Percentiles rank a stretch among this genome's conserved stretches.
Conservation (phyloP, 139 green algal species). For the Chlamydomonas sphaeroides region DNA sequence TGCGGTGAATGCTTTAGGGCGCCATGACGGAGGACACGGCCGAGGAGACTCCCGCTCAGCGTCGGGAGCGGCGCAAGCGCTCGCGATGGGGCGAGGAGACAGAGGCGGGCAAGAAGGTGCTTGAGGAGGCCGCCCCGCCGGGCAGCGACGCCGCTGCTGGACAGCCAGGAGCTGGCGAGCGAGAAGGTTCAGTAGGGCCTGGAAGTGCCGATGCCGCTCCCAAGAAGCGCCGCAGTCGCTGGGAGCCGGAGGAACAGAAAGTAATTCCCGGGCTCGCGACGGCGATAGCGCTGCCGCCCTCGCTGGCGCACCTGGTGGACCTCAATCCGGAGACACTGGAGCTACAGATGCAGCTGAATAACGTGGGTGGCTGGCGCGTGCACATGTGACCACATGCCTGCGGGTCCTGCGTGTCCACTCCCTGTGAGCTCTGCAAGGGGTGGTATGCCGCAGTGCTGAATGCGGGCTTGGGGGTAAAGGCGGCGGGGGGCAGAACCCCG, state of each 20-base stretch:
- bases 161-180: conserved; percentile 10
- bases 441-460: too few species aligned
- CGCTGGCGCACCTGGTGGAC: conserved; percentile 62
- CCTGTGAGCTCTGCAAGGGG: too few species aligned
- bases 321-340: conserved; percentile 60
- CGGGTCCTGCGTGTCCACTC: too few species aligned
- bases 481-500: too few species aligned
- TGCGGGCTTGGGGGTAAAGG: too few species aligned
- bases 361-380: conserved; percentile 24
- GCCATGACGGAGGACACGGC: not conserved
- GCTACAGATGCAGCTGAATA: conserved; percentile 55
- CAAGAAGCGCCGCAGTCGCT: conserved; percentile 59
- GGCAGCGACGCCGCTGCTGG: too few species aligned
- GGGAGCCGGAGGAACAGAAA: conserved; percentile 50
- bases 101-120: conserved; percentile 37
- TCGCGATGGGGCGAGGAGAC: conserved; percentile 52
- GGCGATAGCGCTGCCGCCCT: conserved; percentile 58
- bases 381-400: too few species aligned
- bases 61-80: conserved; percentile 24
- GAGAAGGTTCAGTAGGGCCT: conserved; percentile 23
- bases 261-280: conserved; percentile 11
- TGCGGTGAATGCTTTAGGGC: not conserved
- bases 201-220: not conserved
- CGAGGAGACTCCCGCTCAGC: conserved; percentile 5
- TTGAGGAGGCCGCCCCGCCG: conserved; percentile 37